phyloP scores from a whole-genome alignment of 78 protist genomes.

The Emiliania huxleyi region DNA sequence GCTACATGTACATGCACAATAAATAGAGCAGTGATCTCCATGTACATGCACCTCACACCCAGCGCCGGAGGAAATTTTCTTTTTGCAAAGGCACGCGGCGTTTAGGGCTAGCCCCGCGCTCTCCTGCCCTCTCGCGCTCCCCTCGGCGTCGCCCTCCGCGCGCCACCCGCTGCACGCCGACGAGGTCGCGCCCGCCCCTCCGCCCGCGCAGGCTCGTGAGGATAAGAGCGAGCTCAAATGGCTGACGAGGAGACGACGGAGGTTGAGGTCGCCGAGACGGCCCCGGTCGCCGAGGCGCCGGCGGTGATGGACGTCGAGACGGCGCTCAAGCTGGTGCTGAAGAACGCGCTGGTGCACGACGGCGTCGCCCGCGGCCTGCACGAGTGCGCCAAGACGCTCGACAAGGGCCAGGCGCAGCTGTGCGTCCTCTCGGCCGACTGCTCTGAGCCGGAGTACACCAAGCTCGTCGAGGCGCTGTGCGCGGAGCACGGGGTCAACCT shows the following conservation, averaged over 20 bases:
- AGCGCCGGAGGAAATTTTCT: no score
- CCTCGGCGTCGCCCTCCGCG: no score
- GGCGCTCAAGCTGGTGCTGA: constrained; percentile 87
- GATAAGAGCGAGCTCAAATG: constrained; percentile 33
- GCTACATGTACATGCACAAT: no score
- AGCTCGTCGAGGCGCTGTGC: constrained; percentile 91
- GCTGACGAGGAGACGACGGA: constrained; percentile 3
- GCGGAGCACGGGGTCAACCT: constrained; percentile 78
- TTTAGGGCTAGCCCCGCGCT: no score
- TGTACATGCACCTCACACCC: no score
- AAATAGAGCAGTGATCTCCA: no score
- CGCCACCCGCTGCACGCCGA: no score
- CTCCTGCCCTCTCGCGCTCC: no score
- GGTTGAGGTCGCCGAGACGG: not conserved
- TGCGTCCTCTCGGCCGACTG: constrained; percentile 85
- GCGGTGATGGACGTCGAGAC: constrained; percentile 33
- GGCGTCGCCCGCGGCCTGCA: constrained; percentile 94
- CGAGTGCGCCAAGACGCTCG: constrained; percentile 87
- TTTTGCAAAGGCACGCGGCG: no score
- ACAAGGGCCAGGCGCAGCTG: constrained; percentile 80
- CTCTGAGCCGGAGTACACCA: constrained; percentile 82
- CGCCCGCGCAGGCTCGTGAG: constrained; percentile 2
- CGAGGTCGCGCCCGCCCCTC: no score
- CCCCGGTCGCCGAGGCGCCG: not conserved
- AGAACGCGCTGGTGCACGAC: constrained; percentile 73